Conservation (phyloP, 441 rosid genomes). For the Pelargonium australe region DNA sequence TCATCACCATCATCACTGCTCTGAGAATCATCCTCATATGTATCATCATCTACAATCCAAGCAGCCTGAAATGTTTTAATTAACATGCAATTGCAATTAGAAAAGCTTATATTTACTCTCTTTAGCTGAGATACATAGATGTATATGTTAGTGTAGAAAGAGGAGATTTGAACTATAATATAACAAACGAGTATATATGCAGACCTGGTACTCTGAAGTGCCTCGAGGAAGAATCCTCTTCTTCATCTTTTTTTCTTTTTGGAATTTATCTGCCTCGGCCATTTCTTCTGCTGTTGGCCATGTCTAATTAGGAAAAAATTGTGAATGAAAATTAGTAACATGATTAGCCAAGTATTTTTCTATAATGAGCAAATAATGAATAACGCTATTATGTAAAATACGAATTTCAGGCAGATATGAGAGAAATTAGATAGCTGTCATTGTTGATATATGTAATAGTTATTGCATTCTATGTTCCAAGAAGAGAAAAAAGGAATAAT, state of each 20-base stretch:
- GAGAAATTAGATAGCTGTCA: not conserved
- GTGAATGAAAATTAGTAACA: not conserved
- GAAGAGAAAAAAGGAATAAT: not conserved
- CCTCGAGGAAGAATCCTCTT: conserved; percentile 70
- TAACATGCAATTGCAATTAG: not conserved
- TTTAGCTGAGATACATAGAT: not conserved
- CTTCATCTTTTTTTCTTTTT: conserved; percentile 44
- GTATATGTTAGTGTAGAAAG: not conserved
- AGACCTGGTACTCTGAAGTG: conserved; percentile 94
- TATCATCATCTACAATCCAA: conserved; percentile 71
- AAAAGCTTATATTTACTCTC: not conserved
- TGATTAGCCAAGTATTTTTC: not conserved
- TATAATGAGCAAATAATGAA: not conserved
- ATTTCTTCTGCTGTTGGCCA: conserved; percentile 97
- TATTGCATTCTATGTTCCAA: not conserved
- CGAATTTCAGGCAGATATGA: too few relatives aligned
- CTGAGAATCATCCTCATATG: conserved; percentile 57
- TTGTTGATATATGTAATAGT: not conserved
- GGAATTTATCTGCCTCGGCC: conserved; percentile 71
- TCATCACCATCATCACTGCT: conserved; percentile 39
- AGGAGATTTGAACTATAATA: not conserved
- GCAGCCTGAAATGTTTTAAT: conserved; percentile 58
- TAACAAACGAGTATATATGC: conserved; percentile 9
- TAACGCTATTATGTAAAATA: not conserved
- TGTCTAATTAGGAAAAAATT: conserved; percentile 40